Conservation (phyloP, 2,329 filamentous ascomycete species). For the Aspergillus hortae region DNA sequence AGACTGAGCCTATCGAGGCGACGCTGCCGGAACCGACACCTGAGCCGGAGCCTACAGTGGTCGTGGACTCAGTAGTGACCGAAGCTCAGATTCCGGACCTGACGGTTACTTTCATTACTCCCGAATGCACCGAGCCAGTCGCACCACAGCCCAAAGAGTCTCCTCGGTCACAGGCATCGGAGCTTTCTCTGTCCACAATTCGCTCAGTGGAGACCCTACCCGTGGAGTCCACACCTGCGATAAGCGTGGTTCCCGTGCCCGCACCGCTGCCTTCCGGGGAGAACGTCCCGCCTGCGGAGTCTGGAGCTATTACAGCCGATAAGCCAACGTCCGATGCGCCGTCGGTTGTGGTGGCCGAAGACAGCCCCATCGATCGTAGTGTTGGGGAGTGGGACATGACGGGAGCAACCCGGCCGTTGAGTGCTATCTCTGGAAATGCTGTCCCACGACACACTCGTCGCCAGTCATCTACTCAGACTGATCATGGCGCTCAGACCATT, state of each 20-base stretch:
- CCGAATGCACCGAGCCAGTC: slow-evolving; percentile 31
- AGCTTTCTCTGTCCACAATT: slow-evolving; percentile 41
- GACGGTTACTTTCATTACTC: slow-evolving; percentile 26
- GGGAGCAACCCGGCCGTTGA: slow-evolving; percentile 51
- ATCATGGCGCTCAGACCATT: slow-evolving; percentile 77
- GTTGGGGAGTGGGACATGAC: slow-evolving; percentile 28
- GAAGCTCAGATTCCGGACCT: slow-evolving; percentile 18
- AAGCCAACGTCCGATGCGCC: slow-evolving; percentile 23
- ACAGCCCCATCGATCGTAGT: slow-evolving; percentile 58
- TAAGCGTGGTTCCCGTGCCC: slow-evolving; percentile 8
- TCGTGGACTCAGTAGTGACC: slow-evolving; percentile 12
- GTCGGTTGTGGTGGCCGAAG: slow-evolving; percentile 58
- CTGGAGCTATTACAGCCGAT: slow-evolving; percentile 16
- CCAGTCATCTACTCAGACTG: slow-evolving; percentile 49
- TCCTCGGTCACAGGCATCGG: slow-evolving; percentile 25
- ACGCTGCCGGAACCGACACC: slow-evolving; percentile 14
- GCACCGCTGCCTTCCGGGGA: slow-evolving; percentile 20
- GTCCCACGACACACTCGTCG: slow-evolving; percentile 23
- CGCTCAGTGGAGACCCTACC: slow-evolving; percentile 46
- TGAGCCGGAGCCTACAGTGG: slow-evolving; percentile 13
- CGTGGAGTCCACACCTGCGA: slow-evolving; percentile 32
- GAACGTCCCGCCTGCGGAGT: slow-evolving; percentile 18
- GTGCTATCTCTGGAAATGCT: slow-evolving; percentile 61
- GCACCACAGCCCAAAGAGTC: slow-evolving; percentile 18
- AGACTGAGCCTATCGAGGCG: slow-evolving; percentile 23